phyloP scores from a whole-genome alignment of 208 protist species.

The Trypanosoma mega region DNA sequence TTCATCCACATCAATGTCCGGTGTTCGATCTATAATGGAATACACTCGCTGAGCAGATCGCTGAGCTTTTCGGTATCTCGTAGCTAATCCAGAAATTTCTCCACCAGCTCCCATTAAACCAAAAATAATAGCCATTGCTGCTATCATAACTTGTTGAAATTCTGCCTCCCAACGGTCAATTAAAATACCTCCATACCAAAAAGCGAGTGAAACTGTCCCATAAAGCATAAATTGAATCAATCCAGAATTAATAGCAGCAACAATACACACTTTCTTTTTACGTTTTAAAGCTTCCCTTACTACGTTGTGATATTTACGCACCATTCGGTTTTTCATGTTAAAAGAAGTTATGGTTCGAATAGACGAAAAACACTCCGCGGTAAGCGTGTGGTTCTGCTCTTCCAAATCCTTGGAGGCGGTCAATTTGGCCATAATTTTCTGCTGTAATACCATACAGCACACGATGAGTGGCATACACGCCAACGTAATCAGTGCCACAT shows the following conservation, averaged over 20 bases:
- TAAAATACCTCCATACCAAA: constrained; percentile 39
- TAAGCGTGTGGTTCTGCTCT: constrained; percentile 16
- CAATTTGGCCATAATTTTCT: constrained; percentile 15
- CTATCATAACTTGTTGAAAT: constrained; percentile 33
- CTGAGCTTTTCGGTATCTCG: constrained; percentile 18
- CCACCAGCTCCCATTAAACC: constrained; percentile 23
- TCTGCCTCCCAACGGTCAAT: constrained; percentile 23
- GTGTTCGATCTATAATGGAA: constrained; percentile 29
- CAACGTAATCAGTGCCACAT: constrained; percentile 28
- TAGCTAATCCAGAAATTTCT: constrained; percentile 29
- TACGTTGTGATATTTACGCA: constrained; percentile 7
- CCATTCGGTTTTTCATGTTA: constrained; percentile 26
- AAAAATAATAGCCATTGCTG: constrained; percentile 29
- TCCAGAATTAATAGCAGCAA: constrained; percentile 24
- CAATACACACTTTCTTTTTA: constrained; percentile 6
- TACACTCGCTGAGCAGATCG: constrained; percentile 25
- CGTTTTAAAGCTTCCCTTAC: constrained; percentile 14
- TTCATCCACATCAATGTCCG: constrained; percentile 32
- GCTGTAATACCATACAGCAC: constrained; percentile 20
- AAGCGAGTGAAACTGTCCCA: constrained; percentile 23
- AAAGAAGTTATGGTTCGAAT: constrained; percentile 36
- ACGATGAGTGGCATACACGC: constrained; percentile 29
- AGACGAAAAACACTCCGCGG: constrained; percentile 26
- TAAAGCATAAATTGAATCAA: constrained; percentile 29
- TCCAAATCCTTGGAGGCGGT: constrained; percentile 15